Conservation (phyloP, 192 early-diverging fungal genomes). For the Glomus cerebriforme region DNA sequence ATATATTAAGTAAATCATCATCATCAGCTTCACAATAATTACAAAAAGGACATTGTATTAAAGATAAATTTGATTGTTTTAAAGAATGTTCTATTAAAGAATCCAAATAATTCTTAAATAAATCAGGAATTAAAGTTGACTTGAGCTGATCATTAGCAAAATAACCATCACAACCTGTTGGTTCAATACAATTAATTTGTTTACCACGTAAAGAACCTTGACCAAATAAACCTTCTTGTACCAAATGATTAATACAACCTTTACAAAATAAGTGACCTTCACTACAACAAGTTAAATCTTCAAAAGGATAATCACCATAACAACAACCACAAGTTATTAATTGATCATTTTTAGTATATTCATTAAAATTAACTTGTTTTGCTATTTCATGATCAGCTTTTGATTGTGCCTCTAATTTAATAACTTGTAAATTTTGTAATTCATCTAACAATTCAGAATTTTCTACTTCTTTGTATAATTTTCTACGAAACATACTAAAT, state of each 20-base stretch:
- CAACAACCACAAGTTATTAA: slow-evolving; percentile 52
- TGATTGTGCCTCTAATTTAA: slow-evolving; percentile 24
- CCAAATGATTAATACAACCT: slow-evolving; percentile 42
- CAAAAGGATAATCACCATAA: slow-evolving; percentile 49
- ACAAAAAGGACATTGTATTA: slow-evolving; percentile 41
- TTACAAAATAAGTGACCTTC: slow-evolving; percentile 50
- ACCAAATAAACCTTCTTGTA: slow-evolving; percentile 47
- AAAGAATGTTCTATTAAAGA: slow-evolving; percentile 36
- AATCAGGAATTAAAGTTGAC: slow-evolving; percentile 25
- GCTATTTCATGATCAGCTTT: slow-evolving; percentile 38
- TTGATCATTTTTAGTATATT: slow-evolving; percentile 38
- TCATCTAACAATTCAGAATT: slow-evolving; percentile 35
- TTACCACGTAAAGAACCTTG: slow-evolving; percentile 43
- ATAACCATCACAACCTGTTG: slow-evolving; percentile 36
- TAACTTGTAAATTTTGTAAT: slow-evolving; percentile 25
- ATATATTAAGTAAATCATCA: background rate
- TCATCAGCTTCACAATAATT: slow-evolving; percentile 45
- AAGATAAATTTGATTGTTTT: background rate
- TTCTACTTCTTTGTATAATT: slow-evolving; percentile 26
- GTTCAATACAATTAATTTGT: slow-evolving; percentile 37
- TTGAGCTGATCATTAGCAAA: slow-evolving; percentile 28
- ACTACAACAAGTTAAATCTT: slow-evolving; percentile 42
- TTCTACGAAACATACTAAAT: slow-evolving; percentile 37
- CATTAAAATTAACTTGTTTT: slow-evolving; percentile 34
- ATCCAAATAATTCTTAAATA: slow-evolving; percentile 39